Evolutionary conservation across 169 alveolate genomes (phyloP).

Genomic region (Eimeria necatrix): DNA sequence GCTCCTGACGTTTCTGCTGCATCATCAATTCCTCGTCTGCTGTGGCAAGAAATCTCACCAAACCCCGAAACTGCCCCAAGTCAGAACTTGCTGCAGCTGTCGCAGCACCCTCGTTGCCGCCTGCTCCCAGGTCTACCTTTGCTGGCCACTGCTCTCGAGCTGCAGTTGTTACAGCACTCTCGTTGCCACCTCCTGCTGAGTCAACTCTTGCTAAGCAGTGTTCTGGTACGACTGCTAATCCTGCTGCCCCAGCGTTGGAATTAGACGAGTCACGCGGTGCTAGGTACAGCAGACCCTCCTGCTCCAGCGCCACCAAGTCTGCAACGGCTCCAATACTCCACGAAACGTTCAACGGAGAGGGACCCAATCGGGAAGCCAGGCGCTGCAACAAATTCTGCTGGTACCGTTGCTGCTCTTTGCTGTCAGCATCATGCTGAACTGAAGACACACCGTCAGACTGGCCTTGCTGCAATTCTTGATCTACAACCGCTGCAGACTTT

Average conservation of each 20-base stretch:
- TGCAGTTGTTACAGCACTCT: too few species aligned
- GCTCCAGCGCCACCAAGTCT: conserved; percentile 32
- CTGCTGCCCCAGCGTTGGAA: background rate
- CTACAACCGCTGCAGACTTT: conserved; percentile 5
- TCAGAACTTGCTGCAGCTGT: background rate
- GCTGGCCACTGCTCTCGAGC: too few species aligned
- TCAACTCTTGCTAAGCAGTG: too few species aligned
- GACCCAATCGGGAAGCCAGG: background rate
- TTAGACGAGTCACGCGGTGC: background rate
- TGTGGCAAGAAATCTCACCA: conserved; percentile 1
- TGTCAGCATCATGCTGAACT: background rate
- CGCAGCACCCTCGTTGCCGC: background rate
- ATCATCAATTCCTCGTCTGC: background rate
- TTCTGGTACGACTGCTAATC: background rate
- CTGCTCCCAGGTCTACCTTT: background rate
- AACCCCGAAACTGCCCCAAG: background rate
- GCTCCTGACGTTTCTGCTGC: conserved; percentile 8
- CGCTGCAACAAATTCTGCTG: conserved; percentile 15
- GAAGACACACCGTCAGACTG: background rate
- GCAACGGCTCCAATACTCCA: conserved; percentile 26
- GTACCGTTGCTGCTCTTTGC: background rate
- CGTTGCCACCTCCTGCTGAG: too few species aligned
- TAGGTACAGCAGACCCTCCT: conserved; percentile 40
- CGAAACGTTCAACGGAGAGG: background rate
- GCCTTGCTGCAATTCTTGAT: conserved; percentile 16